phyloP scores from a whole-genome alignment of 805 yeast species.

The Cyberlindnera xylosilytica region DNA sequence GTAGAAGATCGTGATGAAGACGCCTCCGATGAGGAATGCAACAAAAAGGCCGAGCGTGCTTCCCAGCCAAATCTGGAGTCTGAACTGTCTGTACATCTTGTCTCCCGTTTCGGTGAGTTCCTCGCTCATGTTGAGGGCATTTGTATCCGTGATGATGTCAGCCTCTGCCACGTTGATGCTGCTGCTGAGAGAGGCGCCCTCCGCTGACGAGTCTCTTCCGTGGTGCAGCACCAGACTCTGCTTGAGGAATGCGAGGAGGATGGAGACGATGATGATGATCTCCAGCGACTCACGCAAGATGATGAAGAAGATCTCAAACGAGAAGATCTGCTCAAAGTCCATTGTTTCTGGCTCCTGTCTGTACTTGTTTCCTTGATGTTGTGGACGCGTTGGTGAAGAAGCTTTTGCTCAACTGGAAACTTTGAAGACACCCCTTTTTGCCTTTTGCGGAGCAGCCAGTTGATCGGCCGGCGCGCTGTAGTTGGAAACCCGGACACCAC shows the following conservation, averaged over 20 bases:
- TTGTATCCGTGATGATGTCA: slow-evolving; percentile 1
- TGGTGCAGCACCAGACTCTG: slow-evolving; percentile 48
- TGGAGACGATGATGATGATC: slow-evolving; percentile 73
- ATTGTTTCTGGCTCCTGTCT: neutral
- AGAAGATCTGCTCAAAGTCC: slow-evolving; percentile 48
- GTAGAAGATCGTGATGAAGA: slow-evolving; percentile 69
- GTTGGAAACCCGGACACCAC: too few species aligned
- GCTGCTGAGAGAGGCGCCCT: slow-evolving; percentile 2
- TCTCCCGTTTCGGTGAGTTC: slow-evolving; percentile 26
- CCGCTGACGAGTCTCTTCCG: slow-evolving; percentile 16
- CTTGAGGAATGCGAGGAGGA: slow-evolving; percentile 64
- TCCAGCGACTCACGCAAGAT: slow-evolving; percentile 72
- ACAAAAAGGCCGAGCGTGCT: slow-evolving; percentile 66
- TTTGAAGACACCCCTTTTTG: too few species aligned
- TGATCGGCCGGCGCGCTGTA: too few species aligned
- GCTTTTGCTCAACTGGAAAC: too few species aligned
- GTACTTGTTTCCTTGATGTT: too few species aligned
- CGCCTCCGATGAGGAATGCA: slow-evolving; percentile 70
- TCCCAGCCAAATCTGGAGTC: slow-evolving; percentile 79
- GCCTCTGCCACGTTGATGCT: slow-evolving; percentile 8
- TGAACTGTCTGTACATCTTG: slow-evolving; percentile 41
- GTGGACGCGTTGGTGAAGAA: too few species aligned
- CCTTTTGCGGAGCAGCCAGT: too few species aligned
- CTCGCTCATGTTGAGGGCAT: neutral
- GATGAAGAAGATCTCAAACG: slow-evolving; percentile 71